phyloP scores from a whole-genome alignment of 305 asterid genomes.

The Fraxinus dipetala region DNA sequence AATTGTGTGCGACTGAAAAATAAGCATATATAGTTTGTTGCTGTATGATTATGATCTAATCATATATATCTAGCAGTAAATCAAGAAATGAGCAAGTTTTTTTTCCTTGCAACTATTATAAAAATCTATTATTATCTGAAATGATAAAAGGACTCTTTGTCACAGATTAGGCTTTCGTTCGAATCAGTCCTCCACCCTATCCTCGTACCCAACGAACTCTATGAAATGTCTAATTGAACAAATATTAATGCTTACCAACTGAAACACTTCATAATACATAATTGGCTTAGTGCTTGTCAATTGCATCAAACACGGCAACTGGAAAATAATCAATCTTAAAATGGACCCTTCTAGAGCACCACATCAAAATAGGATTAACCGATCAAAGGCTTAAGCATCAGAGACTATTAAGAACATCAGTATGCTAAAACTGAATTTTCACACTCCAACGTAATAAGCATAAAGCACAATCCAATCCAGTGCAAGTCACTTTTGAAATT shows the following conservation, averaged over 20 bases:
- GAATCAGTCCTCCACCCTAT: neutral
- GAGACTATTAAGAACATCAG: neutral
- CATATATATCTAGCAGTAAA: slow-evolving; percentile 17
- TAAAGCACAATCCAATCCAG: neutral
- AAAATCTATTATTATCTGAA: neutral
- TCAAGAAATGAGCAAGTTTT: slow-evolving; percentile 24
- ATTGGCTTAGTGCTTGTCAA: neutral
- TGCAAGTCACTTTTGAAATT: neutral
- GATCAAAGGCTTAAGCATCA: neutral
- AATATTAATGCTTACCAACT: neutral
- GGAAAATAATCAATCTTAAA: neutral
- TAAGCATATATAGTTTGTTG: slow-evolving; percentile 2
- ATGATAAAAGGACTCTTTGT: neutral
- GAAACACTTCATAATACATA: neutral
- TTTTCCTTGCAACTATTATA: slow-evolving; percentile 22
- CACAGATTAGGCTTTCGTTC: neutral
- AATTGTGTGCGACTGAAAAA: neutral
- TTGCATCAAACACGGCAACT: neutral
- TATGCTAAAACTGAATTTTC: neutral
- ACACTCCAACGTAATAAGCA: neutral
- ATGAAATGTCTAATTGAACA: neutral
- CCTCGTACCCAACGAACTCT: neutral
- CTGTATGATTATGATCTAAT: slow-evolving; percentile 3
- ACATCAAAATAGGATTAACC: neutral
- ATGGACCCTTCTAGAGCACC: neutral